Evolutionary conservation across 305 asterid species (phyloP), one percentile per base, ranked within the genome.

Genomic region (Fraxinus platypoda): DNA sequence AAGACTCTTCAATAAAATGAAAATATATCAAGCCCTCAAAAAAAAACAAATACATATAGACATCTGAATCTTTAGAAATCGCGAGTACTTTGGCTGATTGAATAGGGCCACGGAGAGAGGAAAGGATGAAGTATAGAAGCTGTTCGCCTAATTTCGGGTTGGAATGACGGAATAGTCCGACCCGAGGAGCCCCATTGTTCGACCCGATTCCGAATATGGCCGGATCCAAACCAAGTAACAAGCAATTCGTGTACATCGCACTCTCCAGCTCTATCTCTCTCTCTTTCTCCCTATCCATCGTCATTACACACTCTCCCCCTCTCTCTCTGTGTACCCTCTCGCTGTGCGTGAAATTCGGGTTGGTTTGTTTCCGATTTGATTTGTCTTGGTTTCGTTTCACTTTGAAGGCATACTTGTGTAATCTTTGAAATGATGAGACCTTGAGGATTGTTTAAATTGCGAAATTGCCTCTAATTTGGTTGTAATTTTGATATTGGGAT

Each of bases 271-370:
- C 99, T 38, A 93, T 93, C 88, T 96, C 99, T 84, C 99, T 89
- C 90, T 96, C 99, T 94, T 94, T 96, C 86, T 96, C 99, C 73
- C 98, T 89, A 86, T 96, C 99, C 99, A 96, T 96, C 94, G 98
- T 93, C 99, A 94, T 95, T 87, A 90, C 89, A 86, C 88, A 23
- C 79, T 74, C 70, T 2, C 13, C 85, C 90, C 13, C 80, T 25
- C 66, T 25, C 75, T 25, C 75, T 26, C 75, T 72, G 84, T 80
- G 28, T 71, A 78, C 83, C 17, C 75, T 54, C 80, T 81, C 79
- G 74, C 83, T 73, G 74, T 76, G 80, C 38, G 83, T 28, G 79
- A 77, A 52, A 81, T 85, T 81, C 83, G 79, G 83, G 82, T 31
- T 82, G 84, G 64, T 15, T 37, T 84, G 38, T 85, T 80, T 72